phyloP scores from a whole-genome alignment of 106 monocot species.

The Apostasia ramifera region DNA sequence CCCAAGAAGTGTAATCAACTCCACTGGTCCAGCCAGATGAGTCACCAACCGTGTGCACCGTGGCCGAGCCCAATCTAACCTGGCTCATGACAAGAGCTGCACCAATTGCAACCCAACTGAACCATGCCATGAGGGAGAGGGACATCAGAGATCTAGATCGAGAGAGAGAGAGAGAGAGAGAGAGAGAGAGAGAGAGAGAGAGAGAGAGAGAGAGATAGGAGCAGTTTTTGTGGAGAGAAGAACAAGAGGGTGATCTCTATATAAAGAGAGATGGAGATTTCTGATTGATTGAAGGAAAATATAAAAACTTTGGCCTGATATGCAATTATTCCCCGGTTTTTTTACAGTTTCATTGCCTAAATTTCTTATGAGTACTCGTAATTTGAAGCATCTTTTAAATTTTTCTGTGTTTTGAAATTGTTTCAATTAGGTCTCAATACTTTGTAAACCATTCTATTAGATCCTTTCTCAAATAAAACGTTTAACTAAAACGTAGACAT shows the following conservation, averaged over 20 bases:
- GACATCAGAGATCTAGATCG: neutral
- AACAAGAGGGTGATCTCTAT: neutral
- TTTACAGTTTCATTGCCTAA: too few relatives aligned
- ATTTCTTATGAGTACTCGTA: too few relatives aligned
- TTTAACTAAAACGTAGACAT: too few relatives aligned
- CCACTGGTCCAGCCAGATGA: constrained; percentile 14
- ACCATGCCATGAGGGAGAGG: neutral
- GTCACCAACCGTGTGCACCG: constrained; percentile 21
- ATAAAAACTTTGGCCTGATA: neutral
- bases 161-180: neutral
- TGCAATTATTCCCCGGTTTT: neutral
- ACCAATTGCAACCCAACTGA: neutral
- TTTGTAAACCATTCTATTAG: neutral
- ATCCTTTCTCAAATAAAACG: too few relatives aligned
- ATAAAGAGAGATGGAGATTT: neutral
- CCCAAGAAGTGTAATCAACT: constrained; percentile 21
- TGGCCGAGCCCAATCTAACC: constrained; percentile 5
- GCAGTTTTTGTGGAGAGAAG: neutral
- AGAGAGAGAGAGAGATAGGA: neutral
- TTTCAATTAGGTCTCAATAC: neutral
- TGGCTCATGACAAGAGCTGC: constrained; percentile 2
- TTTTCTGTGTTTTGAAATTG: too few relatives aligned
- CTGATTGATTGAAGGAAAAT: neutral
- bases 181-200: neutral
- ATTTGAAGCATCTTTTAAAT: too few relatives aligned